phyloP scores from a whole-genome alignment of 768 basidiomycete species.

The Coprinopsis marcescibilis region DNA sequence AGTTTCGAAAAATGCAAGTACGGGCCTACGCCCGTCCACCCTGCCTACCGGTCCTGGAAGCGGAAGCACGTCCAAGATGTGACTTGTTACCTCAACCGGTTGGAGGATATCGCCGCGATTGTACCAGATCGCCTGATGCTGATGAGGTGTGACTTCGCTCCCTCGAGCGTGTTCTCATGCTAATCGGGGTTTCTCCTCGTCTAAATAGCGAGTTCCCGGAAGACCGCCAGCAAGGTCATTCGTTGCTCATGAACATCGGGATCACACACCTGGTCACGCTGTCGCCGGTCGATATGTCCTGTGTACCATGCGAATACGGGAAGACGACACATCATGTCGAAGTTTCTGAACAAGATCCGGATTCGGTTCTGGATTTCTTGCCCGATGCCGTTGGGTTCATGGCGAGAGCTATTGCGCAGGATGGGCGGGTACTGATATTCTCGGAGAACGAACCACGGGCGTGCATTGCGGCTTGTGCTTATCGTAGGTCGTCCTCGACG shows the following conservation, averaged over 20 bases:
- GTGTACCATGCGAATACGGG: neutral
- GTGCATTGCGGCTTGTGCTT: conserved; percentile 47
- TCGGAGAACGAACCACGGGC: conserved; percentile 49
- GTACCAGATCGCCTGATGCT: conserved; percentile 45
- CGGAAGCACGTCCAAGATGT: conserved; percentile 49
- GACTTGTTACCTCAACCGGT: conserved; percentile 42
- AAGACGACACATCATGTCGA: conserved; percentile 35
- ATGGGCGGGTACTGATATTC: conserved; percentile 49
- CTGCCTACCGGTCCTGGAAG: conserved; percentile 54
- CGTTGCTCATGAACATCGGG: conserved; percentile 44
- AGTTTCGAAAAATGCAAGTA: conserved; percentile 48
- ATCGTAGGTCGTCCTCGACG: conserved; percentile 32
- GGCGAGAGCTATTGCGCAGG: conserved; percentile 31
- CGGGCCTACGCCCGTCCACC: conserved; percentile 33
- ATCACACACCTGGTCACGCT: conserved; percentile 51
- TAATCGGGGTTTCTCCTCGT: neutral
- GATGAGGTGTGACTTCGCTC: conserved; percentile 34
- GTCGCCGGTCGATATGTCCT: conserved; percentile 27
- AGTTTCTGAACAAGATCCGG: conserved; percentile 31
- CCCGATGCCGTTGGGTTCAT: conserved; percentile 43
- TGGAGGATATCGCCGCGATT: conserved; percentile 48
- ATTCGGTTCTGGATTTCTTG: conserved; percentile 27
- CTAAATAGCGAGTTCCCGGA: conserved; percentile 48
- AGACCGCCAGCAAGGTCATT: conserved; percentile 43
- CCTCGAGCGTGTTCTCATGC: neutral